A percentile compares a stretch with the other conserved stretches of the same genome.
phyloP scores from a whole-genome alignment of 768 basidiomycete species.

The Amanita subjunquillea region DNA sequence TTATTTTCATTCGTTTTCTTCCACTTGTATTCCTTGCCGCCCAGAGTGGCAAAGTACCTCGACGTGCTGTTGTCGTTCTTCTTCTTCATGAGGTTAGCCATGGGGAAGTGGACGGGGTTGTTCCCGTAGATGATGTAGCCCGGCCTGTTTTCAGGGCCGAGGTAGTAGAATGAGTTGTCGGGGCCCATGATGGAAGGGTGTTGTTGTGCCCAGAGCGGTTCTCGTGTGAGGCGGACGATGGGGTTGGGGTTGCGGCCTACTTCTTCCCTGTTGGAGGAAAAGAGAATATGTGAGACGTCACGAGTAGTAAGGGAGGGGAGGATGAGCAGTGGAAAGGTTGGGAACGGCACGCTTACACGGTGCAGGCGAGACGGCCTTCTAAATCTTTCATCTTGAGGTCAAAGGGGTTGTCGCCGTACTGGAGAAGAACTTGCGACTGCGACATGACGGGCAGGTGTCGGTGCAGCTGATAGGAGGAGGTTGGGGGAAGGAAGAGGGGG shows the following conservation, averaged over 20 bases:
- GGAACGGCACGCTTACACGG: slow-evolving; percentile 37
- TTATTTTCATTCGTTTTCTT: slow-evolving; percentile 23
- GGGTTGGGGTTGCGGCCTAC: slow-evolving; percentile 45
- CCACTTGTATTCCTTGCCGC: slow-evolving; percentile 71
- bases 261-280: slow-evolving; percentile 22
- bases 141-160: slow-evolving; percentile 51
- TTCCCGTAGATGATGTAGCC: slow-evolving; percentile 68
- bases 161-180: slow-evolving; percentile 64
- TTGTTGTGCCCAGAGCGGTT: slow-evolving; percentile 55
- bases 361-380: slow-evolving; percentile 55
- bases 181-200: slow-evolving; percentile 74
- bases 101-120: slow-evolving; percentile 38
- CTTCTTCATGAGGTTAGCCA: slow-evolving; percentile 47
- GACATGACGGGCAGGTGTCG: slow-evolving; percentile 2
- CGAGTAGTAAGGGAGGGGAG: neutral
- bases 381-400: slow-evolving; percentile 51
- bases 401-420: slow-evolving; percentile 58
- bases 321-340: neutral
- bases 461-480: slow-evolving; percentile 7
- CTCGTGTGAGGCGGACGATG: slow-evolving; percentile 55
- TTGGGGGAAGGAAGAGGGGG: slow-evolving; percentile 12
- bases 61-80: slow-evolving; percentile 60
- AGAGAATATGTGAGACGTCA: slow-evolving; percentile 9
- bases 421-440: slow-evolving; percentile 35
- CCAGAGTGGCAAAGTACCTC: slow-evolving; percentile 64